Conservation (phyloP, 805 yeast species). For the Yamadazyma sp. region DNA sequence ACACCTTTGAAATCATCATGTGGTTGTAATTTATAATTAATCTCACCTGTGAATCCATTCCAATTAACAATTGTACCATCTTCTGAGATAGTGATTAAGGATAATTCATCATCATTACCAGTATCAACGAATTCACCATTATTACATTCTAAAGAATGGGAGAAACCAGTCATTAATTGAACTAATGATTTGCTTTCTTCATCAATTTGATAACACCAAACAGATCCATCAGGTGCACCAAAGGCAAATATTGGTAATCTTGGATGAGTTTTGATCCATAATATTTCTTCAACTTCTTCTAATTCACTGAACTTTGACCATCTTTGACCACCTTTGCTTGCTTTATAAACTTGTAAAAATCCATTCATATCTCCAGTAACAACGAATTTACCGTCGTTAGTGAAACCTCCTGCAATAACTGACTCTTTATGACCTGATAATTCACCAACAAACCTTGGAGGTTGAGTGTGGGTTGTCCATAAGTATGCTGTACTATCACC, state of each 20-base stretch:
- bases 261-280: slow-evolving; percentile 83
- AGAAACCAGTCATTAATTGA: slow-evolving; percentile 73
- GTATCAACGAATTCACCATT: slow-evolving; percentile 68
- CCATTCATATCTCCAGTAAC: slow-evolving; percentile 97
- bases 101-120: slow-evolving; percentile 52
- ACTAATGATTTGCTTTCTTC: slow-evolving; percentile 47
- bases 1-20: slow-evolving; percentile 66
- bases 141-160: slow-evolving; percentile 79
- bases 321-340: slow-evolving; percentile 73
- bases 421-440: slow-evolving; percentile 84
- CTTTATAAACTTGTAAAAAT: slow-evolving; percentile 66
- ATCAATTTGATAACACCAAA: slow-evolving; percentile 84
- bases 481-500: slow-evolving; percentile 87
- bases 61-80: slow-evolving; percentile 86
- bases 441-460: slow-evolving; percentile 76
- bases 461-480: slow-evolving; percentile 90
- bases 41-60: slow-evolving; percentile 80
- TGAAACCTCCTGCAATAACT: slow-evolving; percentile 79
- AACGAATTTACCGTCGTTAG: slow-evolving; percentile 74
- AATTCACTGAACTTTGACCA: slow-evolving; percentile 72
- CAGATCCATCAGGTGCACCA: slow-evolving; percentile 90
- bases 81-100: slow-evolving; percentile 73
- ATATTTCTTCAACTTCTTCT: slow-evolving; percentile 87
- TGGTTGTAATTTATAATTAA: slow-evolving; percentile 63
- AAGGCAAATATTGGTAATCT: slow-evolving; percentile 78